Percentiles rank a stretch among this genome's conserved stretches.
Conservation (phyloP, 2,329 filamentous ascomycete genomes). For the Stachybotrys echinatus region DNA sequence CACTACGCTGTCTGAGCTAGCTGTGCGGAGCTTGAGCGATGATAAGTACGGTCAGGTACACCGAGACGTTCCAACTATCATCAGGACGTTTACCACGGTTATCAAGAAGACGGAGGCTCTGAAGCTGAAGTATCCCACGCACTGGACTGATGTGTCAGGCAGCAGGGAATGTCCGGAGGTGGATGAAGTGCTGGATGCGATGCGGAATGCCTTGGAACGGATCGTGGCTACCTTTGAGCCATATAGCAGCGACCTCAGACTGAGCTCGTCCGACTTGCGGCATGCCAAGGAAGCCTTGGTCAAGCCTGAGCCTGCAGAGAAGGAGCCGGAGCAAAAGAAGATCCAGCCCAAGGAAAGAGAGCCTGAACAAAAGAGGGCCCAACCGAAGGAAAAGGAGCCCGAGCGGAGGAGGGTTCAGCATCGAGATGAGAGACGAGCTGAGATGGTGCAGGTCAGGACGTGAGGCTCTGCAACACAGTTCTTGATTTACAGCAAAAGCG, state of each 20-base stretch:
- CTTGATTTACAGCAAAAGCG: no score
- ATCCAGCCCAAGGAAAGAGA: conserved; percentile 17
- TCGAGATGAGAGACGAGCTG: conserved; percentile 9
- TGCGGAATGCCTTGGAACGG: conserved; percentile 60
- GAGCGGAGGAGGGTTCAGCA: conserved; percentile 6
- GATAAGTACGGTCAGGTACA: conserved; percentile 86
- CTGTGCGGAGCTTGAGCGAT: conserved; percentile 69
- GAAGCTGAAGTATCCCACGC: conserved; percentile 50
- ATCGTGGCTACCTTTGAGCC: conserved; percentile 68
- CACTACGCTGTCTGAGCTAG: conserved; percentile 63
- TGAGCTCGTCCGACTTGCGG: conserved; percentile 67
- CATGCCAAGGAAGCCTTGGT: conserved; percentile 63
- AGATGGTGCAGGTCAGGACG: conserved; percentile 22
- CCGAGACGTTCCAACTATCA: conserved; percentile 67
- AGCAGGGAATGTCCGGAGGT: conserved; percentile 57
- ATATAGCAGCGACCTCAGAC: conserved; percentile 65
- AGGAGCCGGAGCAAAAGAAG: conserved; percentile 23
- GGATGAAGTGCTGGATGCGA: conserved; percentile 59
- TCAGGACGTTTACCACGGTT: conserved; percentile 66
- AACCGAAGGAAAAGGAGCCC: background rate
- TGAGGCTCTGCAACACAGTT: no score
- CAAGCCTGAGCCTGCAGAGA: conserved; percentile 15
- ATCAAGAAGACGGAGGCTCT: conserved; percentile 68
- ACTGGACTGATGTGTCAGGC: conserved; percentile 74
- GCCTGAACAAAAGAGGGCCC: conserved; percentile 11